Base-by-base conservation (phyloP, 2,329 filamentous ascomycete genomes). In the Lasiodiplodia hormozganensis region DNA sequence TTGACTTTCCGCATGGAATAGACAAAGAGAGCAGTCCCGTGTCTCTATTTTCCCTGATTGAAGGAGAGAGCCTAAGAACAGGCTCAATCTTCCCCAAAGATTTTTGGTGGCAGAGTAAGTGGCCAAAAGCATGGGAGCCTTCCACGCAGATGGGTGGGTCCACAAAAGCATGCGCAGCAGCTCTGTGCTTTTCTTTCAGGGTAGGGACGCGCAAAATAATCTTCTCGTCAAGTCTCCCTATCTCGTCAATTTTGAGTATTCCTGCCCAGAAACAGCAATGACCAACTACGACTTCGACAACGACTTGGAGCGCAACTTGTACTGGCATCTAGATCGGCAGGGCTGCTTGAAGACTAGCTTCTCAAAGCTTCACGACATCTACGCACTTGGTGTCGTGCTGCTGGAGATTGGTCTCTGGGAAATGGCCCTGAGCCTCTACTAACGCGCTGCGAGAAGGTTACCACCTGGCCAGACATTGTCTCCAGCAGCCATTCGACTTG, bases 361-460 rank as follows among this genome's bases (percentile, higher is more conserved):
- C 66, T 71, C 36, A 10, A 73, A 73, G 12, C 53, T 65, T 1
- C 77, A 81, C 57, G 80, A 82, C 60, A 76, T 81, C n/a, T 81
- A 81, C 69, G 73, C 78, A 2, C 70, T 81, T 10, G 80, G 79
- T 2, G 78, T 81, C 8, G 73, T 81, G 0, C 71, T 82, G 12
- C 70, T 82, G 2, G 80, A 81, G 70, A 80, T 82, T 47, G 78
- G 76, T 1, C 6, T 36, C 8, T 56, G 53, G 31, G 38, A 40
- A 16, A 16, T 2, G 38, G 38, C 38, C 12, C 12, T 12, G 3
- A 18, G 38, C 38, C 12, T 40, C 38, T 40, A 40, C 12, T 14
- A 16, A 5, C 38, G 25, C 4, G 25, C 28, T 7, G 28, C 28
- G 28, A 28, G 28, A 28, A 28, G 4, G 5, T 28, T 28, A 28